Conservation (phyloP, 1,284 basidiomycete genomes). For the Heterobasidion parviporum region DNA sequence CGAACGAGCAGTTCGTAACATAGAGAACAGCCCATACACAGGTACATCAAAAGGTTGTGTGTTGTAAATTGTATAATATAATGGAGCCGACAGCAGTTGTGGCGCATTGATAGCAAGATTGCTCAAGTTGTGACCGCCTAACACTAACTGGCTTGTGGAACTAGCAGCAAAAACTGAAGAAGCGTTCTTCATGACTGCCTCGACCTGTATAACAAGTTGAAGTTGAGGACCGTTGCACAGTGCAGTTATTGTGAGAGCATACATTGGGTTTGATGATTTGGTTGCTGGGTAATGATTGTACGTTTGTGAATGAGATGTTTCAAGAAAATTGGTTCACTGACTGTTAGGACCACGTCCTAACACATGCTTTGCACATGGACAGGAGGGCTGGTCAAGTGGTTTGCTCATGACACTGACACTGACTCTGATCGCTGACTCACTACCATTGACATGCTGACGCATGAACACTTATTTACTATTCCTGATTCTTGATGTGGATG, state of each 20-base stretch:
- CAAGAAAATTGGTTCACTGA: neutral
- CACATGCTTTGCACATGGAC: too few relatives aligned
- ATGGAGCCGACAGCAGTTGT: constrained; percentile 41
- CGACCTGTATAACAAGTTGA: constrained; percentile 2
- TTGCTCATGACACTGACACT: too few relatives aligned
- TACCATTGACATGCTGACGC: too few relatives aligned
- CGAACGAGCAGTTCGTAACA: too few relatives aligned
- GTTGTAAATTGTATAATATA: constrained; percentile 47
- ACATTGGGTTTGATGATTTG: constrained; percentile 1
- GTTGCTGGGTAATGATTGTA: neutral
- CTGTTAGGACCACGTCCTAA: too few relatives aligned
- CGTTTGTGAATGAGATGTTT: neutral
- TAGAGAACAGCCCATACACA: constrained; percentile 31
- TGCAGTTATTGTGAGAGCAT: neutral
- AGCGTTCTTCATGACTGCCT: constrained; percentile 7
- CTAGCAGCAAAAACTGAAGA: constrained; percentile 23
- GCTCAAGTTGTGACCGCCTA: constrained; percentile 16
- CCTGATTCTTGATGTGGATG: too few relatives aligned
- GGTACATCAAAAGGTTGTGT: constrained; percentile 61
- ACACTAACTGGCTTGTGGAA: constrained; percentile 28
- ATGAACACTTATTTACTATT: too few relatives aligned
- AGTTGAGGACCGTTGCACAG: neutral
- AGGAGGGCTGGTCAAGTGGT: too few relatives aligned
- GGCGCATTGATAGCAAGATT: constrained; percentile 47
- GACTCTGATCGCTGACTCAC: too few relatives aligned